Conservation (phyloP, 1,284 basidiomycete genomes). For the Melampsora larici-populina region DNA sequence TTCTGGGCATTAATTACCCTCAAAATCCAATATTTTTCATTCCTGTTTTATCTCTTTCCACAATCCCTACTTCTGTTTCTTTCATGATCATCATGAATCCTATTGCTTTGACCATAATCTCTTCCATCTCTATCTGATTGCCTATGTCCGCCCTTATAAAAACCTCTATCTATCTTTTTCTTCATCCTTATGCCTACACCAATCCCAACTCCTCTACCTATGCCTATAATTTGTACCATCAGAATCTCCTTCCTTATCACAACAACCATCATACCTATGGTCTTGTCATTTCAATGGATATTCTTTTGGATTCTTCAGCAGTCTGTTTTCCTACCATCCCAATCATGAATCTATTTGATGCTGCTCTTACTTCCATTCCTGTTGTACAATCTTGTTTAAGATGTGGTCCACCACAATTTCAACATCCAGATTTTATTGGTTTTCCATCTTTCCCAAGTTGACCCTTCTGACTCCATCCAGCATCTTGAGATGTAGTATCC, state of each 20-base stretch:
- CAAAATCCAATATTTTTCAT: too few species aligned
- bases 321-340: background rate
- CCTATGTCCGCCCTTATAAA: background rate
- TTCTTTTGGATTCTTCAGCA: background rate
- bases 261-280: background rate
- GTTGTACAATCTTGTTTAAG: constrained; percentile 20
- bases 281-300: constrained; percentile 36
- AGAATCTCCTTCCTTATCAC: background rate
- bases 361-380: background rate
- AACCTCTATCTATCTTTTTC: background rate
- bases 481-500: constrained; percentile 30
- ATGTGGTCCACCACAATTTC: constrained; percentile 24
- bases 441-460: background rate
- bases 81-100: background rate
- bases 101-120: background rate
- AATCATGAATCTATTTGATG: background rate
- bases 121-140: background rate
- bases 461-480: too few species aligned
- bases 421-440: constrained; percentile 11
- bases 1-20: too few species aligned
- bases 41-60: too few species aligned
- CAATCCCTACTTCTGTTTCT: too few species aligned
- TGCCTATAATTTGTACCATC: background rate
- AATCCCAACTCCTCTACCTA: background rate
- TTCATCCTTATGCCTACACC: too few species aligned